phyloP scores from a whole-genome alignment of 805 yeast genomes.

The Crinitomyces ghanaensis region DNA sequence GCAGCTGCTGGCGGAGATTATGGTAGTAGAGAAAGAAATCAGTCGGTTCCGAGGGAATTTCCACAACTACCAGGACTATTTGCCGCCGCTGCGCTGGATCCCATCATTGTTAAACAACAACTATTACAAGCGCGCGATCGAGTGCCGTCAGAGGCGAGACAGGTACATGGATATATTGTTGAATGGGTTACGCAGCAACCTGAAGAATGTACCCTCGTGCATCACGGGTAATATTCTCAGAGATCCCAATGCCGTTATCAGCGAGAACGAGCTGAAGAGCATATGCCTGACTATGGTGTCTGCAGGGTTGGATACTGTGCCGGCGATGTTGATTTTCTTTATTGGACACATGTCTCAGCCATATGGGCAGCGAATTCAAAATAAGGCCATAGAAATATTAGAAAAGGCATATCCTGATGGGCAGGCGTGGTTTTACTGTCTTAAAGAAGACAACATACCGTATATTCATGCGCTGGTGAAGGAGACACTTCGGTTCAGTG shows the following conservation, averaged over 20 bases:
- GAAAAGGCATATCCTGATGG: slow-evolving; percentile 22
- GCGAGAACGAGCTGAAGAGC: slow-evolving; percentile 43
- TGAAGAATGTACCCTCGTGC: slow-evolving; percentile 21
- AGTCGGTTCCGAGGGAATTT: slow-evolving; percentile 29
- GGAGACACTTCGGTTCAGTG: slow-evolving; percentile 55
- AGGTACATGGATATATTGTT: slow-evolving; percentile 24
- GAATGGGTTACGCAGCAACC: slow-evolving; percentile 17
- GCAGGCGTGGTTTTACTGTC: slow-evolving; percentile 20
- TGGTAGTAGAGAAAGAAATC: slow-evolving; percentile 23
- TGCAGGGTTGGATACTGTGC: slow-evolving; percentile 68
- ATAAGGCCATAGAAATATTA: slow-evolving; percentile 34
- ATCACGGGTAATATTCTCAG: slow-evolving; percentile 29
- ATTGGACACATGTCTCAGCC: slow-evolving; percentile 45
- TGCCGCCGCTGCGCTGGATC: slow-evolving; percentile 26
- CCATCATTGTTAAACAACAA: no score
- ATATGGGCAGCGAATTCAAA: slow-evolving; percentile 31
- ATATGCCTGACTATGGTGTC: slow-evolving; percentile 66
- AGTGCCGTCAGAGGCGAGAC: slow-evolving; percentile 24
- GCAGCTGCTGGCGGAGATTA: slow-evolving; percentile 22
- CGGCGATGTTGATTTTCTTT: slow-evolving; percentile 48
- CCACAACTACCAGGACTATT: slow-evolving; percentile 29
- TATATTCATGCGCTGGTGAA: slow-evolving; percentile 47
- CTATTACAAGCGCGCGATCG: slow-evolving; percentile 18
- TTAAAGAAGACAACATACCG: slow-evolving; percentile 32
- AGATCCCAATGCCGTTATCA: slow-evolving; percentile 14